Evolutionary conservation across 2,329 filamentous ascomycete genomes (phyloP).

Genomic region (Drechslerella dactyloides): DNA sequence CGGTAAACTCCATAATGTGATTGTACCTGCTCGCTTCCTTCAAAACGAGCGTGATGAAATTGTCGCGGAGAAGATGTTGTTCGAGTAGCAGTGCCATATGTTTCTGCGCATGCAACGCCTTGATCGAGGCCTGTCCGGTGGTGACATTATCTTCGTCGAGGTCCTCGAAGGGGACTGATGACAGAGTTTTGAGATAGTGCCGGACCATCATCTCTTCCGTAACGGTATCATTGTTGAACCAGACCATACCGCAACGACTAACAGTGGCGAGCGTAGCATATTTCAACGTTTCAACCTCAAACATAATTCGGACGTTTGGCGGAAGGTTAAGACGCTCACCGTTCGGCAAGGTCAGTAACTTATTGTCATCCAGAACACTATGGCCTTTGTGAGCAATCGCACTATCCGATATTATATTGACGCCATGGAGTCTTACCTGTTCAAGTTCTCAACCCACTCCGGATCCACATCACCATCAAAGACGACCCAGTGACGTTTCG

Average conservation of each 20-base stretch:
- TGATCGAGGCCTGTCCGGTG: constrained; percentile 75
- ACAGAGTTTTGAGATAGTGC: constrained; percentile 85
- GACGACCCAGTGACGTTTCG: constrained; percentile 98
- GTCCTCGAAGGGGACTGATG: constrained; percentile 86
- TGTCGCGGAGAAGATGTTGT: constrained; percentile 75
- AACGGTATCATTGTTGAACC: constrained; percentile 98
- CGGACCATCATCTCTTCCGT: constrained; percentile 89
- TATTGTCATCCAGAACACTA: constrained; percentile 96
- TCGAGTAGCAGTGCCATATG: constrained; percentile 81
- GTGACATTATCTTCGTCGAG: constrained; percentile 84
- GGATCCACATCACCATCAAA: constrained; percentile 99
- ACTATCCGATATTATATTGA: not conserved
- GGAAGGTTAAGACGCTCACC: constrained; percentile 96
- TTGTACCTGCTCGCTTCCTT: constrained; percentile 77
- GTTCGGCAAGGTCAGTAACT: constrained; percentile 93
- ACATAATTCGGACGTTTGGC: constrained; percentile 97
- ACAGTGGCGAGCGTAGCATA: constrained; percentile 99
- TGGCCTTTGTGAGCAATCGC: constrained; percentile 26
- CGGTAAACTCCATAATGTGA: constrained; percentile 98
- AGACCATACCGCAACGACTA: constrained; percentile 99
- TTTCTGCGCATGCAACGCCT: constrained; percentile 77
- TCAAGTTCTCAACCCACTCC: constrained; percentile 99
- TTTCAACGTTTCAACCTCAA: constrained; percentile 96
- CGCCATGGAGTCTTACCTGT: constrained; percentile 63
- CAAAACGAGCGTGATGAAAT: constrained; percentile 80